Evolutionary conservation across 2,329 filamentous ascomycete genomes (phyloP).

Genomic region (Trichophyton schoenleinii): DNA sequence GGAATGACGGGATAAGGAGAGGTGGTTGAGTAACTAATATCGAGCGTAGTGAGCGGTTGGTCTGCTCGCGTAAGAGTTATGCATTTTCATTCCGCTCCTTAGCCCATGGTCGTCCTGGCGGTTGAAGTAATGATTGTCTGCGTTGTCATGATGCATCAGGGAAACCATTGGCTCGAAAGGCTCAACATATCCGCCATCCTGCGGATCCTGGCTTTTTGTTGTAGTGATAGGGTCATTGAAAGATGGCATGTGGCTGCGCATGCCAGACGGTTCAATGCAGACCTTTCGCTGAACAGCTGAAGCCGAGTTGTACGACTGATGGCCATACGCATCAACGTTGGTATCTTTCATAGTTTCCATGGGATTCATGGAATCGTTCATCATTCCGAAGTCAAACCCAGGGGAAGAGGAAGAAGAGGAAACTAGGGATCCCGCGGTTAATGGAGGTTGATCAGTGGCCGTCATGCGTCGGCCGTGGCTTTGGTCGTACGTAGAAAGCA

Average conservation of each 20-base stretch:
- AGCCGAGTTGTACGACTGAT: slow-evolving; percentile 19
- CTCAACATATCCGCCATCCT: slow-evolving; percentile 19
- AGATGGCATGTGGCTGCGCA: slow-evolving; percentile 18
- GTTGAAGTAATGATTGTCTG: slow-evolving; percentile 19
- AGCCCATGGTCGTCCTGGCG: slow-evolving; percentile 9
- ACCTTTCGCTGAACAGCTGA: slow-evolving; percentile 17
- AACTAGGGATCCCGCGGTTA: slow-evolving; percentile 28
- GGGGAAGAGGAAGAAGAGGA: slow-evolving; percentile 29
- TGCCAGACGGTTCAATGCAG: slow-evolving; percentile 13
- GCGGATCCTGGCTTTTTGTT: slow-evolving; percentile 18
- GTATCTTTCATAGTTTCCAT: slow-evolving; percentile 28
- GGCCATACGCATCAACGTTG: slow-evolving; percentile 25
- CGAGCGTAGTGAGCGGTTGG: slow-evolving; percentile 4
- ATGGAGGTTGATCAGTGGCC: slow-evolving; percentile 25
- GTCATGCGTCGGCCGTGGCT: slow-evolving; percentile 25
- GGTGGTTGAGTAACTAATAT: background rate
- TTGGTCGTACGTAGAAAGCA: slow-evolving; percentile 25
- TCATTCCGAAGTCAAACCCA: slow-evolving; percentile 26
- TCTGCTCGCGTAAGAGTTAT: background rate
- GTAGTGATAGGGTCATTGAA: slow-evolving; percentile 19
- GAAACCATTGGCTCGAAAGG: slow-evolving; percentile 23
- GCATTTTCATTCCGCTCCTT: slow-evolving; percentile 2
- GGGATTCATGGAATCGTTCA: slow-evolving; percentile 29
- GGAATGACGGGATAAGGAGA: too few species aligned
- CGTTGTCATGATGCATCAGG: slow-evolving; percentile 19